Percentiles rank a stretch among this genome's conserved stretches.
Conservation (phyloP, 23 red algal genomes). For the Cyanidioschyzon merolae region DNA sequence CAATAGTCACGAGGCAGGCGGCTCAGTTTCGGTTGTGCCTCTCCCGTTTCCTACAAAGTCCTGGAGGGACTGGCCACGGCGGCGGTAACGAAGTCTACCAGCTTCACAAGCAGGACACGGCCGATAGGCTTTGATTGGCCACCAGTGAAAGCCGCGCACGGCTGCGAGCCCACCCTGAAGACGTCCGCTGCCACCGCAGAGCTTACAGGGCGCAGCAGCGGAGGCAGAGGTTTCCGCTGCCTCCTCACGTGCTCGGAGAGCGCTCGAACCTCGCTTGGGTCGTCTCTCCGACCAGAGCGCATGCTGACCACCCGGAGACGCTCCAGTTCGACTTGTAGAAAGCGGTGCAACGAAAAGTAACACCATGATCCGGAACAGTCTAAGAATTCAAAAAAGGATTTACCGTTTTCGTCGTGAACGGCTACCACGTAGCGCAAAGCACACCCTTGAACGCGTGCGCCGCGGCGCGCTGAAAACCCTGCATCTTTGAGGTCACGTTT, state of each 20-base stretch:
- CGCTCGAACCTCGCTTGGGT: too few species aligned
- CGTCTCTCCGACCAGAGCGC: too few species aligned
- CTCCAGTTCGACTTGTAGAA: neutral
- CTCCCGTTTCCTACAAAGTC: neutral
- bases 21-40: neutral
- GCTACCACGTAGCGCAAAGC: too few species aligned
- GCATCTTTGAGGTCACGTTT: too few species aligned
- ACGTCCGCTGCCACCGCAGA: neutral
- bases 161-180: slow-evolving; percentile 6
- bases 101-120: slow-evolving; percentile 2
- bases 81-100: neutral
- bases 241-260: neutral
- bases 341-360: neutral
- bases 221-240: neutral
- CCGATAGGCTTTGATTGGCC: slow-evolving; percentile 15
- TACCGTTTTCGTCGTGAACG: too few species aligned
- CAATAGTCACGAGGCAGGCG: too few species aligned
- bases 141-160: neutral
- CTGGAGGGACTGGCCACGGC: neutral
- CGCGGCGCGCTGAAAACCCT: too few species aligned
- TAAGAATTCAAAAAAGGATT: too few species aligned
- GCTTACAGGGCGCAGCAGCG: neutral
- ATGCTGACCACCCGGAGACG: neutral
- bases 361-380: too few species aligned
- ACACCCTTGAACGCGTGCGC: too few species aligned